Base-by-base conservation (phyloP, 2,329 filamentous ascomycete genomes). In the Leptographium lundbergii region DNA sequence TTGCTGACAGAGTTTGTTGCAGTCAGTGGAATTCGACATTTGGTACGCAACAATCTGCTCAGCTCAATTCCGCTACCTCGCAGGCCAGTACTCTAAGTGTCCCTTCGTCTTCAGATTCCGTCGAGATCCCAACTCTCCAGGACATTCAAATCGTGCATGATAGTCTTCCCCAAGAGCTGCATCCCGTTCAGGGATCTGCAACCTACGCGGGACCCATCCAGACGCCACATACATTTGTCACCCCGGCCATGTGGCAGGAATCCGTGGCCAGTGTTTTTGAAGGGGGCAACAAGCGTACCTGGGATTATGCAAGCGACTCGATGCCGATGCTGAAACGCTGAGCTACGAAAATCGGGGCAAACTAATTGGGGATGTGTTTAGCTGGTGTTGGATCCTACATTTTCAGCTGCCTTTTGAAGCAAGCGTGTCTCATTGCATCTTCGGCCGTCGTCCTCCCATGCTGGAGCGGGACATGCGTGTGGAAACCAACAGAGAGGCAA, bases 21-120 rank as follows among this genome's bases (percentile, higher is more conserved):
- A 95, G 91, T 72, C 90, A 96, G 77, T 97, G 92, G 91, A 91
- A 95, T 72, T 86, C 88, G 68, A 91, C 92, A 64, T 97, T 96
- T 75, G 89, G 90, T 77, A 88, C 86, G 71, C 84, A 82, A 61
- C 73, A 75, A 65, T 72, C 73, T 66, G 74, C 77, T 66, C 71
- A 73, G 63, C 70, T 71, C 62, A 68, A 68, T 60, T 70, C 74
- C 61, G 69, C 74, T 66, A 72, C 71, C 65, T 69, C 75, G 65
- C 75, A 77, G 67, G 70, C 74, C 69, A 76, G 70, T 69, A 71
- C 75, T 74, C 75, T 82, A 73, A 81, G 77, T 71, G 70, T 77
- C 67, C 69, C 76, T 63, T 74, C 77, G 64, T 75, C 78, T 69
- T 71, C 78, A 74, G 78, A 76, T 74, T 74, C 75, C 64, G 72